Base-by-base conservation (phyloP, 192 early-diverging fungal genomes). In the Rhizoclosmatium globosum region DNA sequence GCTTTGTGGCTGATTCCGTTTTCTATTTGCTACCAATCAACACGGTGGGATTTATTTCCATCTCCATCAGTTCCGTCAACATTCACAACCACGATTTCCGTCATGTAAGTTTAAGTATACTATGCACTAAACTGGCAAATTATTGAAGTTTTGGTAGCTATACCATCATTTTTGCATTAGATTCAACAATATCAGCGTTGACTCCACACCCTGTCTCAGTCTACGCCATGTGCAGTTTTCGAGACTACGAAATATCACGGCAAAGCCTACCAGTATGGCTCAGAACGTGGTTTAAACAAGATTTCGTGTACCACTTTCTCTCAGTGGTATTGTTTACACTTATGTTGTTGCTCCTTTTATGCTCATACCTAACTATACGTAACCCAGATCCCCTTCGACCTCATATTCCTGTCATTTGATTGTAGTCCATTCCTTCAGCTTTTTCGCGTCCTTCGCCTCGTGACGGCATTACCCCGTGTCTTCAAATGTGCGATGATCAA, bases 1-100 rank as follows among this genome's bases (percentile, higher is more conserved):
- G n/a, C 31, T 23, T 39, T 78, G 13, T 78, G 66, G 77, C 23
- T 78, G 43, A 43, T 78, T 39, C 77, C 77, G 17, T 59, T 78
- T 13, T 71, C 41, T 23, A 70, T 69, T 23, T 68, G 77, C n/a
- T 78, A 42, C 59, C 44, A 21, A 61, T 31, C 31, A 45, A 65
- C 53, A 9, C 68, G 53, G 11, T 56, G 9, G 19, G 11, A 15
- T 56, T 56, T 56, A 15, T 56, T 56, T 56, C 19, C 19, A n/a
- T 56, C 53, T 15, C 53, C 53, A n/a, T 7, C 44, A 44, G 9
- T 47, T 38, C 71, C n/a, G 39, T 19, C 21, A 39, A 58, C 71
- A 15, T 31, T 4, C 17, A 47, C n/a, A 6, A 38, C 73, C 41
- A 62, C 31, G 31, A 31, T 31, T 31, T 31, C 31, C 31, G 31